Evolutionary conservation across 305 asterid genomes (phyloP), one percentile per base, ranked within the genome.

Genomic region (Fraxinus floribunda): DNA sequence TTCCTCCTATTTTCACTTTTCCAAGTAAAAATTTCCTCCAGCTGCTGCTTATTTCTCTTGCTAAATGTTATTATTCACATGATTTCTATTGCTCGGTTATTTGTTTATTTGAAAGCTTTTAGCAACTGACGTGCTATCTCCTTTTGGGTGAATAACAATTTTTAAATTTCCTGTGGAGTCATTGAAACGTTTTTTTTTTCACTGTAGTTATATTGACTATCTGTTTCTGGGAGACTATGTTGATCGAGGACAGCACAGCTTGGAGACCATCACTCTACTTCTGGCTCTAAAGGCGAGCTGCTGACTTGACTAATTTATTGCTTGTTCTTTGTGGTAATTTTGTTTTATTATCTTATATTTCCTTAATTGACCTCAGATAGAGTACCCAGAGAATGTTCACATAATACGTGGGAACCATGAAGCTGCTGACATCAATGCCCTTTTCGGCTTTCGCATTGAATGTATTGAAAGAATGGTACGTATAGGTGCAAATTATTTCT

Each of bases 321-420:
- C 57, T 41, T 38, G 30, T 75, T 75, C 22, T 75, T 20, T 11
- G 36, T 75, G 20, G 5, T 7, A 4, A 2, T 36, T 10, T 18
- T 39, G 5, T 41, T 75, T 74, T 75, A 18, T 20, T 18, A 36
- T 18, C 60, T 36, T 18, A 9, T 9, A 35, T 75, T 75, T 75
- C 57, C 57, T 35, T 18, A 8, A 20, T 38, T n/a, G 57, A 75
- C 62, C 78, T 75, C 78, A 75, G 78, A 75, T 75, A 11, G 97
- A 94, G 88, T 92, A 94, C 88, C 99, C 99, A 1, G 98, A 97
- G 32, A 93, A 92, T 83, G 95, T 97, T 79, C 98, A 97, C 91
- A 87, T 97, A 89, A 97, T 97, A 82, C 98, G 99, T 49, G 99
- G 99, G 74, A 97, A 97, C 85, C 99, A 97, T 79, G 99, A 97